A percentile compares a stretch with the other conserved stretches of the same genome.
phyloP scores from a whole-genome alignment of 257 asterid species.

The Fraxinus cuspidata region DNA sequence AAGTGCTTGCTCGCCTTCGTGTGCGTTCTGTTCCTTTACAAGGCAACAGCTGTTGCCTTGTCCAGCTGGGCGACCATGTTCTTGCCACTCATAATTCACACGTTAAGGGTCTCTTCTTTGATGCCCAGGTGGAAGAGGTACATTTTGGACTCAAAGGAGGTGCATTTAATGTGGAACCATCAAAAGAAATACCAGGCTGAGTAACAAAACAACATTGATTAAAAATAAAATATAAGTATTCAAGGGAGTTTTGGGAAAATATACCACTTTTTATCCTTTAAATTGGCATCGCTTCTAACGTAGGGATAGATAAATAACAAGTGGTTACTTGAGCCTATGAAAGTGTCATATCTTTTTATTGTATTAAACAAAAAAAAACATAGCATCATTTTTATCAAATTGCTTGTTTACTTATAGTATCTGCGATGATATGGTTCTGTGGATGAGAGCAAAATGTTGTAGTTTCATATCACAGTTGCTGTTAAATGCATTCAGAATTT shows the following conservation, averaged over 20 bases:
- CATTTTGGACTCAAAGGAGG: background rate
- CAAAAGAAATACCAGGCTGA: slow-evolving; percentile 16
- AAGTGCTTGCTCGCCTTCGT: slow-evolving; percentile 44
- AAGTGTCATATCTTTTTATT: background rate
- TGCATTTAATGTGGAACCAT: slow-evolving; percentile 7
- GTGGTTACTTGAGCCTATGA: background rate
- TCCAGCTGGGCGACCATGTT: slow-evolving; percentile 41
- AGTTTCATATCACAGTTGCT: background rate
- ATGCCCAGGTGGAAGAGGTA: slow-evolving; percentile 52
- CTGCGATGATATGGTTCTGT: background rate
- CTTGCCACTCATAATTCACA: slow-evolving; percentile 39
- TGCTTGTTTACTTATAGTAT: slow-evolving; percentile 17
- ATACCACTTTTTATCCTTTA: background rate
- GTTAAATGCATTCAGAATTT: background rate
- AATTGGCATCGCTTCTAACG: slow-evolving; percentile 2
- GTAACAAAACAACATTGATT: background rate
- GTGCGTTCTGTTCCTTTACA: slow-evolving; percentile 60
- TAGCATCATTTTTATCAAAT: slow-evolving; percentile 8
- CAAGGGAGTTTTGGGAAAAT: slow-evolving; percentile 10
- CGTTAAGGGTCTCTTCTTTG: slow-evolving; percentile 32
- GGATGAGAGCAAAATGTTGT: slow-evolving; percentile 7
- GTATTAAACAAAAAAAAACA: background rate
- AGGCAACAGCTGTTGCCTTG: slow-evolving; percentile 48
- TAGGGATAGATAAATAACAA: background rate
- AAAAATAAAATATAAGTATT: background rate